phyloP scores from a whole-genome alignment of 1,284 basidiomycete genomes.

The Fistulina hepatica region DNA sequence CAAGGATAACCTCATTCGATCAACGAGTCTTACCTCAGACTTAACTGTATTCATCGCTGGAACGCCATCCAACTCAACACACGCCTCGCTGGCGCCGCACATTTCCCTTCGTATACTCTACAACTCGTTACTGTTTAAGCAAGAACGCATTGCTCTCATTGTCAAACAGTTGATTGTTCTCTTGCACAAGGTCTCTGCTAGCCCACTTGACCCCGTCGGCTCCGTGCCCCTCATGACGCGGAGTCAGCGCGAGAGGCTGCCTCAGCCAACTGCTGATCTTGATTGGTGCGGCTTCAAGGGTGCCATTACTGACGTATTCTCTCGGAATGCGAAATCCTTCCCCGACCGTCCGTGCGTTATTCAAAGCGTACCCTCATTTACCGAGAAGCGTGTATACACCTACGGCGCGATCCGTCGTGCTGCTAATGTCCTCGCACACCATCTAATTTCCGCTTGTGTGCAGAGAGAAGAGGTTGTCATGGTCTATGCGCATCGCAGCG shows the following conservation, averaged over 20 bases:
- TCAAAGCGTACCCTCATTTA: conserved; percentile 51
- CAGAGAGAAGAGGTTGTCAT: conserved; percentile 95
- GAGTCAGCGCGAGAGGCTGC: conserved; percentile 61
- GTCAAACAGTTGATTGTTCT: conserved; percentile 83
- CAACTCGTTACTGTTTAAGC: conserved; percentile 91
- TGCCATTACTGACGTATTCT: conserved; percentile 90
- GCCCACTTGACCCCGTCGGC: conserved; percentile 56
- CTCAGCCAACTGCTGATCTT: conserved; percentile 81
- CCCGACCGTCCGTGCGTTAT: conserved; percentile 80
- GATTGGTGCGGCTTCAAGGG: conserved; percentile 98
- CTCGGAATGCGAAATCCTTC: conserved; percentile 64
- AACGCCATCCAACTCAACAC: conserved; percentile 48
- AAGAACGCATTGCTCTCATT: conserved; percentile 65
- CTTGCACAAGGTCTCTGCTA: conserved; percentile 60
- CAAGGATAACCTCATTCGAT: conserved; percentile 65
- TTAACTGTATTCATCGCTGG: conserved; percentile 76
- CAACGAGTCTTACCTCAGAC: conserved; percentile 82
- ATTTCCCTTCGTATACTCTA: conserved; percentile 83
- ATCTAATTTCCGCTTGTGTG: conserved; percentile 78
- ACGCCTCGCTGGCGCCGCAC: conserved; percentile 64
- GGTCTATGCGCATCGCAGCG: conserved; percentile 96
- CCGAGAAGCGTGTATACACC: conserved; percentile 52
- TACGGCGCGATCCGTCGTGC: conserved; percentile 80
- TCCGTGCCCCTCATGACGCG: conserved; percentile 75
- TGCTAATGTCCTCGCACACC: conserved; percentile 86